Percentiles rank a stretch among this genome's conserved stretches.
These are phyloP conservation scores for Monascus purpureus DNA, from an alignment of 495 filamentous ascomycete genomes.

Conservation along the genomic window DNA sequence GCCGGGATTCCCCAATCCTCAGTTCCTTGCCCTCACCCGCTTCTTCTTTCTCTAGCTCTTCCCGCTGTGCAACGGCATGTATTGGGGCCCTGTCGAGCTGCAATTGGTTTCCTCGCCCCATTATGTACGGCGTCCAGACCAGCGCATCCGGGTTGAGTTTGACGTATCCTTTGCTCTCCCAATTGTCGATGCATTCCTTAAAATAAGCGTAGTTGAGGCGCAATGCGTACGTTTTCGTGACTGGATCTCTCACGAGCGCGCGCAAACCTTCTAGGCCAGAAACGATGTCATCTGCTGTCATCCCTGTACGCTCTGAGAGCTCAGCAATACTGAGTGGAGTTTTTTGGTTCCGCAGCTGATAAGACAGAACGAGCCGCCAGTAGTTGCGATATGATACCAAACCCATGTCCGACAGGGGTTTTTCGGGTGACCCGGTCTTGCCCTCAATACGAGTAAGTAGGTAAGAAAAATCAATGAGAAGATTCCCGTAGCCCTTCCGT, in stretches of 20 bases:
- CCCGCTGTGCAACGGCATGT: slow-evolving; percentile 76
- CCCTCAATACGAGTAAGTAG: slow-evolving; percentile 84
- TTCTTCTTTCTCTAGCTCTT: slow-evolving; percentile 44
- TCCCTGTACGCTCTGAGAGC: slow-evolving; percentile 81
- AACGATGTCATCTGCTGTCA: slow-evolving; percentile 93
- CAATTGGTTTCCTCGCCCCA: slow-evolving; percentile 73
- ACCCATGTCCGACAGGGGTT: slow-evolving; percentile 95
- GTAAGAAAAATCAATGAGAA: slow-evolving; percentile 96
- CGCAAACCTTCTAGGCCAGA: slow-evolving; percentile 82
- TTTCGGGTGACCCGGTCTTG: slow-evolving; percentile 93
- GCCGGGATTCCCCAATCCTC: no score
- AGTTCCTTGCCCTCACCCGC: slow-evolving; percentile 26
- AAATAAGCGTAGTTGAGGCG: slow-evolving; percentile 74
- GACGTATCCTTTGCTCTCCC: slow-evolving; percentile 76
- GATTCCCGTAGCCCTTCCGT: slow-evolving; percentile 90
- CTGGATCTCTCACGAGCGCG: slow-evolving; percentile 76
- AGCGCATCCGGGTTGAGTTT: slow-evolving; percentile 69
- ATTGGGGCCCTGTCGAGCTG: slow-evolving; percentile 76
- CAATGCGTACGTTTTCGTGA: slow-evolving; percentile 77
- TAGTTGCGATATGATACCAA: slow-evolving; percentile 94
- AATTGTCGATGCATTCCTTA: slow-evolving; percentile 67
- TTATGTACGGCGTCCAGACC: slow-evolving; percentile 95
- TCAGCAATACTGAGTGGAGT: slow-evolving; percentile 57
- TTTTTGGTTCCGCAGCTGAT: slow-evolving; percentile 54
- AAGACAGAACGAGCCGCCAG: slow-evolving; percentile 81